Evolutionary conservation across 768 basidiomycete species (phyloP), one percentile per base, ranked within the genome.

Genomic region (Mycena filopes): DNA sequence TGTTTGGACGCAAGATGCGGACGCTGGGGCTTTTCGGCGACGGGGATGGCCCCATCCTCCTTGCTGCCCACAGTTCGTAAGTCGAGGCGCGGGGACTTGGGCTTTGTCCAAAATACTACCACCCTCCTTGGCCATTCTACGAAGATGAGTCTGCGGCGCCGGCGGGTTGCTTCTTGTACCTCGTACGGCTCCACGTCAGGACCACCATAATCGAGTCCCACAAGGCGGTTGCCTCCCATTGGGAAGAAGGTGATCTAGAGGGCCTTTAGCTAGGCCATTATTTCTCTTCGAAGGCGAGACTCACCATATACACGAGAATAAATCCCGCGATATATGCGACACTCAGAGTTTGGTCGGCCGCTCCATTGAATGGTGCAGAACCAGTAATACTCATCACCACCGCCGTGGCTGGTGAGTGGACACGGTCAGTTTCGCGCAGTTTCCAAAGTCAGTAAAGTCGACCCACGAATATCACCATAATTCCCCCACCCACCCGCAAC

Each of bases 401-500:
- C 0, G 89, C 82, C 0, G 84, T 90, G 2, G 92, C 90, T 92
- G 31, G 65, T 20, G 45, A 48, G 28, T n/a, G n/a, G n/a, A n/a
- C n/a, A n/a, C n/a, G n/a, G 29, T 28, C 28, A 26, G 58, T 23
- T 47, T 21, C 12, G 25, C 25, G 20, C 47, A 23, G 13, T 21
- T 12, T 20, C n/a, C 7, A 46, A 10, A 18, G 29, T 8, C n/a
- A 0, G n/a, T 46, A 54, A 2, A 53, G 16, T 40, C 6, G 49
- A 77, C 87, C 72, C 70, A 92, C 90, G 89, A 41, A 93, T 84
- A 71, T 92, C 92, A 10, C 88, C 90, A 41, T 83, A 84, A 69
- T 92, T 93, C 7, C 80, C 83, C 86, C 87, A 93, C 4, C 84
- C 86, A 36, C 90, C 91, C 0, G 91, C 90, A 3, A 86, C 85